Evolutionary conservation across 208 protist genomes (phyloP), one percentile per base, ranked within the genome.

Genomic region (Leishmania gerbilli): DNA sequence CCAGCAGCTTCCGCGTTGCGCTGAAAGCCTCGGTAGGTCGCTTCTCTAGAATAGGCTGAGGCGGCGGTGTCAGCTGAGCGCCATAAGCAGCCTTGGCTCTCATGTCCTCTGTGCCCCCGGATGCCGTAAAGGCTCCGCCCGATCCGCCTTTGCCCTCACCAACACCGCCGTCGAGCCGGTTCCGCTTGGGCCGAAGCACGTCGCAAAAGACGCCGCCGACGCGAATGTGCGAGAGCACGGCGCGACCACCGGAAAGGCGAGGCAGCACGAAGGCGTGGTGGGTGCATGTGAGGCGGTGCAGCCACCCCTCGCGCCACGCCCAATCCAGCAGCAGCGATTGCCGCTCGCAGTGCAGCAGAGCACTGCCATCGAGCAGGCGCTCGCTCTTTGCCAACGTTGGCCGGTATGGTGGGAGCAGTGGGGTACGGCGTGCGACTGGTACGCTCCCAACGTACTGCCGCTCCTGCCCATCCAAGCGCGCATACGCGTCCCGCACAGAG

Each of bases 241-340:
- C 6, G 68, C 21, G 21, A 64, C 69, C 67, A 37, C 60, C 74
- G 60, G 58, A 77, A 77, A 71, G 64, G 56, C 37, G 47, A 49
- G 45, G 24, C 1, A 47, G 17, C 0, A 81, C 27, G 21, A 71
- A 85, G 58, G 34, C 47, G 17, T 79, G 74, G 51, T 75, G 76
- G 27, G 69, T n/a, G 47, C 58, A 56, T 4, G 64, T 15, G 56
- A 76, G 68, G 60, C 71, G 51, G 53, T 79, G 74, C 56, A 85
- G 74, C 81, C 72, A 82, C 24, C 85, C 85, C 49, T 79, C 79
- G 13, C 81, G 85, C 79, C 82, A 89, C 64, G 77, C 78, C 15
- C 74, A 65, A 60, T 87, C 80, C 56, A 91, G 74, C 40, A 91
- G 60, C 19, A 89, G 80, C 47, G 82, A 79, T 84, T 89, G 88